Evolutionary conservation across 768 basidiomycete species (phyloP).

Genomic region (Ramaria sp.): DNA sequence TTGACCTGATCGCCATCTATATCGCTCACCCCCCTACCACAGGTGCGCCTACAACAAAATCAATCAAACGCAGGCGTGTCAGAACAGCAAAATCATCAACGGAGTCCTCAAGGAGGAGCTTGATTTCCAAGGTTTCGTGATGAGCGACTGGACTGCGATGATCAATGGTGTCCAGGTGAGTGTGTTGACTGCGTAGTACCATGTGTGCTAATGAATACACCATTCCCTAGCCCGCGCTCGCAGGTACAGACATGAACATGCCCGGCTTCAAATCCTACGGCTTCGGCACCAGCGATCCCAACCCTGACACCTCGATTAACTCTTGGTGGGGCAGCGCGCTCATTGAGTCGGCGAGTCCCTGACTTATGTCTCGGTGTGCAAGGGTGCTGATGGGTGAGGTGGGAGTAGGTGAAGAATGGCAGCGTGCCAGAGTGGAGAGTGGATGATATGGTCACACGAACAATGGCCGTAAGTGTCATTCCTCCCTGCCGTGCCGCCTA

Average conservation of each 20-base stretch:
- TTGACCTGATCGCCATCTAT: no score
- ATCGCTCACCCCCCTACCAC: neutral
- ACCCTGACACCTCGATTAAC: constrained; percentile 6
- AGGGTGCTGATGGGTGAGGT: constrained; percentile 43
- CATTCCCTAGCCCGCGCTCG: constrained; percentile 31
- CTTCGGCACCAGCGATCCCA: constrained; percentile 22
- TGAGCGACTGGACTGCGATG: constrained; percentile 17
- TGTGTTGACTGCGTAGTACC: no score
- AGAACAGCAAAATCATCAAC: constrained; percentile 62
- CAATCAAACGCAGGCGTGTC: constrained; percentile 66
- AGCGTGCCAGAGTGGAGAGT: constrained; percentile 55
- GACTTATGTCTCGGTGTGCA: neutral
- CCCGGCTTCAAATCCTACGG: constrained; percentile 47
- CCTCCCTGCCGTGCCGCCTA: neutral
- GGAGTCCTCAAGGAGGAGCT: constrained; percentile 66
- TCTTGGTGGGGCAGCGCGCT: constrained; percentile 25
- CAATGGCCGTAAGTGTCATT: constrained; percentile 12
- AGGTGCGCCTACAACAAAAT: constrained; percentile 33
- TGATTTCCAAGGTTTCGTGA: constrained; percentile 54
- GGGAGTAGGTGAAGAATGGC: constrained; percentile 53
- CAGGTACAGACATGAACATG: constrained; percentile 53
- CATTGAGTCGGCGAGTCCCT: constrained; percentile 4
- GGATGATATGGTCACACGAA: constrained; percentile 61
- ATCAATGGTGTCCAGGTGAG: constrained; percentile 8
- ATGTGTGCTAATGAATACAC: no score